phyloP scores from a whole-genome alignment of 768 basidiomycete species.

The Lactifluus subvellereus region DNA sequence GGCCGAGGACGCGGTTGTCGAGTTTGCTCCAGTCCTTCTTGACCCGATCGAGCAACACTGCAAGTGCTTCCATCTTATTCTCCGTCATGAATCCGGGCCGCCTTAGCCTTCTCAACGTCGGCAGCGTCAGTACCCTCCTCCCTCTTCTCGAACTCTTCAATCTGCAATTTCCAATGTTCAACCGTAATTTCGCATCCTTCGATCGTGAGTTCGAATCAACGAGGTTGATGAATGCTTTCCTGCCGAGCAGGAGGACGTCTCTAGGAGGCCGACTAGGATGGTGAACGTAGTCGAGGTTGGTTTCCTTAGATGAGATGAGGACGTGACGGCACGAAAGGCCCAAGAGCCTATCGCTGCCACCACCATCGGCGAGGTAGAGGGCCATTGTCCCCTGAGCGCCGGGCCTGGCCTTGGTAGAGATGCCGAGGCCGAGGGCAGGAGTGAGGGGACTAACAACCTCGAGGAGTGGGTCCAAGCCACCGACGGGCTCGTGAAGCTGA shows the following conservation, averaged over 20 bases:
- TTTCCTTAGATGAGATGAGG: no score
- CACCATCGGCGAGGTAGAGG: conserved; percentile 35
- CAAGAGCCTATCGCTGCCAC: no score
- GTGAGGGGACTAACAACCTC: no score
- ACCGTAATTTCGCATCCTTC: conserved; percentile 23
- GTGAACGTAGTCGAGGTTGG: conserved; percentile 29
- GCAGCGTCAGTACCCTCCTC: conserved; percentile 11
- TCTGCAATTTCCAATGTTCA: conserved; percentile 26
- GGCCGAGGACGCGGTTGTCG: no score
- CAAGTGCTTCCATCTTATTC: conserved; percentile 26
- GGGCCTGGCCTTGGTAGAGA: conserved; percentile 33
- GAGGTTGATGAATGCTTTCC: conserved; percentile 28
- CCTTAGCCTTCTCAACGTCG: conserved; percentile 13
- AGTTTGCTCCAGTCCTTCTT: no score
- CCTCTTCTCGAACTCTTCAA: conserved; percentile 24
- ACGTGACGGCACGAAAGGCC: no score
- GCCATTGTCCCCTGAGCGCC: conserved; percentile 33
- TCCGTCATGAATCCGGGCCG: conserved; percentile 9
- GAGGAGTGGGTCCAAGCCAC: conserved; percentile 29
- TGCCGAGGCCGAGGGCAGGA: conserved; percentile 33
- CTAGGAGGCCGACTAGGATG: conserved; percentile 28
- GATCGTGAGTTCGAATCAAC: conserved; percentile 29
- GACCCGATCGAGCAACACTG: conserved; percentile 8
- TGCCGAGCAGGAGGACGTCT: conserved; percentile 33
- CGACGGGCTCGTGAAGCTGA: no score